A percentile compares a stretch with the other conserved stretches of the same genome.
Conservation (phyloP, 192 early-diverging fungal species). For the Mortierella hygrophila region DNA sequence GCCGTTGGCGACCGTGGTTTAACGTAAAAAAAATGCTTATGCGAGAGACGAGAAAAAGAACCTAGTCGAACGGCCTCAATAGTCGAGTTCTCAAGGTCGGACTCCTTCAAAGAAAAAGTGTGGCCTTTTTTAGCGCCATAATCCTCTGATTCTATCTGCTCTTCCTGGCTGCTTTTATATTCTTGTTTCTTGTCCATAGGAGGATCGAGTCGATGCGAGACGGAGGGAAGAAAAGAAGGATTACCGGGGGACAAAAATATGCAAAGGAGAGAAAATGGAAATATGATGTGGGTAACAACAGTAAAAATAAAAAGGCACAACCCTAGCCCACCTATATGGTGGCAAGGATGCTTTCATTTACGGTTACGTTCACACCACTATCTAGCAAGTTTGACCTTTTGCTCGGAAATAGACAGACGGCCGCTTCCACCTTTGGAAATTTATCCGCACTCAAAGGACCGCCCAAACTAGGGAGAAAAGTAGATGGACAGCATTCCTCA, state of each 20-base stretch:
- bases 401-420: background rate
- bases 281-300: background rate
- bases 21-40: background rate
- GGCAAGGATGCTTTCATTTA: no score
- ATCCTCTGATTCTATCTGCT: background rate
- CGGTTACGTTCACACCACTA: no score
- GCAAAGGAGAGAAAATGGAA: no score
- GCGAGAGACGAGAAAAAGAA: background rate
- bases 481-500: background rate
- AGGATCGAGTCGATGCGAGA: background rate
- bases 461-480: background rate
- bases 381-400: background rate
- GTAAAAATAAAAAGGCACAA: background rate
- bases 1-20: background rate
- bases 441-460: background rate
- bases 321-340: background rate
- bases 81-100: background rate
- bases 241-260: no score
- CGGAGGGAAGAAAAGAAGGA: background rate
- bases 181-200: background rate
- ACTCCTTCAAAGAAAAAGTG: background rate
- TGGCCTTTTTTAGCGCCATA: background rate
- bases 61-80: constrained; percentile 14
- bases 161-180: background rate
- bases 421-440: background rate